Evolutionary conservation across 129 eudicot species (phyloP).

Genomic region (Lactuca saligna): DNA sequence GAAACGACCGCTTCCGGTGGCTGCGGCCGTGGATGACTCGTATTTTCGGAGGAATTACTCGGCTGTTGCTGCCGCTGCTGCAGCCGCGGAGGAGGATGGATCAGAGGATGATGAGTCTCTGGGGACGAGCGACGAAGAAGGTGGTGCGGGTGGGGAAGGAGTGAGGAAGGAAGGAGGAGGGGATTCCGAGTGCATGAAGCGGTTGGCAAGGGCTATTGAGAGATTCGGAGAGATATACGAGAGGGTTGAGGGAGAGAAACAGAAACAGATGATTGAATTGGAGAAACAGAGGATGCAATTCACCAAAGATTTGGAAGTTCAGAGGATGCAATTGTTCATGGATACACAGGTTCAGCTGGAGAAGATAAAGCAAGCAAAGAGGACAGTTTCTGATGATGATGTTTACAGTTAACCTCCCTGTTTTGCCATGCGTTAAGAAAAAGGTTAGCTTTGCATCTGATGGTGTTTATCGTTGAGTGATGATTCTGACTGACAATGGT

Average conservation of each 20-base stretch:
- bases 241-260: constrained; percentile 76
- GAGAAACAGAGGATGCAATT: constrained; percentile 96
- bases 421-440: constrained; percentile 6
- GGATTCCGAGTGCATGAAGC: constrained; percentile 56
- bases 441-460: constrained; percentile 9
- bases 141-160: constrained; percentile 28
- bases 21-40: constrained; percentile 48
- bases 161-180: constrained; percentile 27
- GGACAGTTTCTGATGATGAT: constrained; percentile 68
- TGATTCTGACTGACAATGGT: constrained; percentile 7
- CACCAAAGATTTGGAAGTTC: constrained; percentile 82
- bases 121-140: constrained; percentile 46
- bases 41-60: constrained; percentile 82
- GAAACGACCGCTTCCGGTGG: constrained; percentile 32
- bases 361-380: constrained; percentile 71
- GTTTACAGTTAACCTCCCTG: constrained; percentile 25
- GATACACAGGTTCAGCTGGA: constrained; percentile 88
- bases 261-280: constrained; percentile 79
- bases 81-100: constrained; percentile 58
- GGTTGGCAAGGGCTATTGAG: constrained; percentile 75
- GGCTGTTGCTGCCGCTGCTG: constrained; percentile 89
- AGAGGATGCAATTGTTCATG: constrained; percentile 88
- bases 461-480: constrained; percentile 21
- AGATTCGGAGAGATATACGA: constrained; percentile 79
- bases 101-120: constrained; percentile 43